Base-by-base conservation (phyloP, 2,329 filamentous ascomycete genomes). In the Zalaria sp. region DNA sequence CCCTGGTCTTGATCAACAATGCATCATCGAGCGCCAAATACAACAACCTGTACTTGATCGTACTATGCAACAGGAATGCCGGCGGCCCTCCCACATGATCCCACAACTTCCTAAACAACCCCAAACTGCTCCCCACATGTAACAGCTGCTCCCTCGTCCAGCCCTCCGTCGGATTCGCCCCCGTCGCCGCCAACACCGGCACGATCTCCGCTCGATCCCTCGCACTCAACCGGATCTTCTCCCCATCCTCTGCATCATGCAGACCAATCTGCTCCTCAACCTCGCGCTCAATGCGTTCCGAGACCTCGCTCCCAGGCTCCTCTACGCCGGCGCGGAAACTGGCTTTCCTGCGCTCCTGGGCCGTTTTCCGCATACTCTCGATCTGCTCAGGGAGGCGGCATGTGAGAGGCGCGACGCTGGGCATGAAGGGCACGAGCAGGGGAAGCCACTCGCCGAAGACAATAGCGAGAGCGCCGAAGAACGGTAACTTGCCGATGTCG, bases 361-460 rank as follows among this genome's bases (percentile, higher is more conserved):
- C 74, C 1, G 68, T 61, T 48, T 71, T 68, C 10, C 74, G 63
- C 45, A 77, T 62, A 34, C 77, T 71, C n/a, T 69, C 64, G 5
- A 84, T 65, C 63, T 95, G 89, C 34, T 65, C 66, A 0, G 89
- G 89, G 44, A 95, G 82, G 7, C 86, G 75, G 59, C 89, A 95
- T 0, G 85, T 81, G 51, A 77, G 76, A 0, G 89, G 89, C 26
- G 93, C 82, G 25, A 86, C 66, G 18, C 79, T 77, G 0, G 73
- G 73, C 26, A 93, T 65, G 28, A 77, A 73, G 5, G 87, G 65
- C 1, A 93, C 81, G 4, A 93, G 62, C 4, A 96, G 56, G 0
- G 88, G 86, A 1, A 88, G 84, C 63, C 93, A 81, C 62, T 96
- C 89, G 26, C 87, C 89, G 57, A 83, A 84, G 10, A 93, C 47